A percentile compares a stretch with the other conserved stretches of the same genome.
Conservation (phyloP, 495 filamentous ascomycete genomes). For the Aspergillus sparsus region DNA sequence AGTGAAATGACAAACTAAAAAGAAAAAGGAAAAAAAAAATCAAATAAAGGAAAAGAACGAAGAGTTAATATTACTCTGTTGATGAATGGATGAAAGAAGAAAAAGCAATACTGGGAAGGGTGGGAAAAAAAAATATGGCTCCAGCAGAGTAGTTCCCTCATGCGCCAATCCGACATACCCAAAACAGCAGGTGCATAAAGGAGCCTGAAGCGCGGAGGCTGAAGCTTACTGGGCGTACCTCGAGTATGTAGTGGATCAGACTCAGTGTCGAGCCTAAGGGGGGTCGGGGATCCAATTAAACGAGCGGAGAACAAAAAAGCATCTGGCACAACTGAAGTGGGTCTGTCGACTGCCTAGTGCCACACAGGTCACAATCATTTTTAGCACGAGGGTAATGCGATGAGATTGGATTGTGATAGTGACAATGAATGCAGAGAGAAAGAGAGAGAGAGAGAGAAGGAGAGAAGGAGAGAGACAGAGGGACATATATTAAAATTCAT, state of each 20-base stretch:
- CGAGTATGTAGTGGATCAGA: no score
- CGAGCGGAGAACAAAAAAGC: not conserved
- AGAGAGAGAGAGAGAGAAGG: not conserved
- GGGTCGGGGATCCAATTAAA: not conserved
- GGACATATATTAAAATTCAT: no score
- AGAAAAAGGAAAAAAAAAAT: not conserved
- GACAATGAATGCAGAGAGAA: not conserved
- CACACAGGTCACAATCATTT: not conserved
- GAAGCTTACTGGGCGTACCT: no score
- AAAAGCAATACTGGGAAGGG: no score
- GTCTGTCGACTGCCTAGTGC: not conserved
- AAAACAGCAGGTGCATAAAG: conserved; percentile 18
- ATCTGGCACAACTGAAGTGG: not conserved
- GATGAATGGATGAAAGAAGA: no score
- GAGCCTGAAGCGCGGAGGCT: not conserved
- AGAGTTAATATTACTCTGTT: no score
- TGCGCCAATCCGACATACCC: conserved; percentile 13
- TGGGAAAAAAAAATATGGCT: not conserved
- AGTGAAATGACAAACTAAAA: not conserved
- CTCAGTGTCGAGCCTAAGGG: no score
- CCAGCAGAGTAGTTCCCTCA: no score
- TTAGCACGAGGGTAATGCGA: not conserved
- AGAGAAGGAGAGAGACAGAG: not conserved
- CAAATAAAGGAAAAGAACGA: not conserved
- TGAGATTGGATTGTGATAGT: not conserved